phyloP scores from a whole-genome alignment of 2,329 filamentous ascomycete genomes.

The Fusarium staphyleae region DNA sequence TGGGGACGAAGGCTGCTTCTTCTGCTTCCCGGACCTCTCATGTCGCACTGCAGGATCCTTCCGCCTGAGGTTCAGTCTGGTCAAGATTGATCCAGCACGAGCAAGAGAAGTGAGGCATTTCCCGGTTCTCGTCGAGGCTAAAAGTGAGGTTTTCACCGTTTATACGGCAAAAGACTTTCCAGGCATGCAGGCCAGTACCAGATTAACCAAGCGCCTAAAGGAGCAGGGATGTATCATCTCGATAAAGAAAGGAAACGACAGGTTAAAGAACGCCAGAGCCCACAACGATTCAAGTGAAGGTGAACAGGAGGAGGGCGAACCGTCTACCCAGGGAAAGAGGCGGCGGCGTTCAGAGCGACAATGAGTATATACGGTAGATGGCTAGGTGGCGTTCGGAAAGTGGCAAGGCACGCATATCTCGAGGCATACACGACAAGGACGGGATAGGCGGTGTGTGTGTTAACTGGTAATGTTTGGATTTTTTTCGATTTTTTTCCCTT shows the following conservation, averaged over 20 bases:
- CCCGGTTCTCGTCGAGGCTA: constrained; percentile 58
- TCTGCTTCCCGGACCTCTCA: constrained; percentile 83
- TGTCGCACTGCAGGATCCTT: constrained; percentile 81
- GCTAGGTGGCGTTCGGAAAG: constrained; percentile 28
- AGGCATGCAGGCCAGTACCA: constrained; percentile 80
- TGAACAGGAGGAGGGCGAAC: constrained; percentile 47
- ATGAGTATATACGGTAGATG: constrained; percentile 12
- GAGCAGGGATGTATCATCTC: constrained; percentile 84
- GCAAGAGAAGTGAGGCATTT: constrained; percentile 56
- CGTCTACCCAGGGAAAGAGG: constrained; percentile 33
- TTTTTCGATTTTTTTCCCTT: neutral
- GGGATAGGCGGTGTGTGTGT: constrained; percentile 11
- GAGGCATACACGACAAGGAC: constrained; percentile 20
- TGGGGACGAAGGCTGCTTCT: constrained; percentile 79
- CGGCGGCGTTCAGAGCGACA: constrained; percentile 30
- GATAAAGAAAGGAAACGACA: constrained; percentile 85
- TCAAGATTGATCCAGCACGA: constrained; percentile 70
- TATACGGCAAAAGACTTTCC: constrained; percentile 88
- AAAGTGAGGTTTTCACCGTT: constrained; percentile 78
- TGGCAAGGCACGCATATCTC: constrained; percentile 6
- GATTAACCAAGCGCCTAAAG: constrained; percentile 75
- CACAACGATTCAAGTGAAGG: constrained; percentile 56
- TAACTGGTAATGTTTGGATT: constrained; percentile 4
- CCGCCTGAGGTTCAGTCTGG: constrained; percentile 75
- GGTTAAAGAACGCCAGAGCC: constrained; percentile 50